Conservation (phyloP, 2,329 filamentous ascomycete species). For the Fusarium brevicatenulatum region DNA sequence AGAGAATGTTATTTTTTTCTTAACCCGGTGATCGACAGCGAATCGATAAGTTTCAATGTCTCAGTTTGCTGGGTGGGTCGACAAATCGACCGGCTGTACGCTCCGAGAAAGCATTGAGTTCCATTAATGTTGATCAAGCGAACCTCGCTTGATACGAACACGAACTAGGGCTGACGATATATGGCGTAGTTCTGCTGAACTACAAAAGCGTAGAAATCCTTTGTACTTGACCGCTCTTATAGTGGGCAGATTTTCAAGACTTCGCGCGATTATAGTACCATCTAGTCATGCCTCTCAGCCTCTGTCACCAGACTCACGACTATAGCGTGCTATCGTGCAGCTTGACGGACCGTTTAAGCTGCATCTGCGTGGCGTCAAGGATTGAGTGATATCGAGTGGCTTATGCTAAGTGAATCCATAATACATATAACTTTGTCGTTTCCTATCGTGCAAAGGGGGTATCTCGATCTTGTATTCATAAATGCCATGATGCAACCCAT, state of each 20-base stretch:
- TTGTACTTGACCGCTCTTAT: conserved; percentile 15
- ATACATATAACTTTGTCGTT: conserved; percentile 5
- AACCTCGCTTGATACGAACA: neutral
- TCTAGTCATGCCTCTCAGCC: neutral
- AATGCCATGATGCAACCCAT: conserved; percentile 15
- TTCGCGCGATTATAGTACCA: conserved; percentile 5
- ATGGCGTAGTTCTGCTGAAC: neutral
- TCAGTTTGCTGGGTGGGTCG: conserved; percentile 3
- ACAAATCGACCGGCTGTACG: neutral
- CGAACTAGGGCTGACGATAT: neutral
- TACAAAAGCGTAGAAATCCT: neutral
- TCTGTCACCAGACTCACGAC: conserved; percentile 2
- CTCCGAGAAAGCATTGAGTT: neutral
- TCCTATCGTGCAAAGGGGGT: conserved; percentile 25
- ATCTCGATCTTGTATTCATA: conserved; percentile 36
- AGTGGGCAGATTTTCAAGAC: conserved; percentile 4
- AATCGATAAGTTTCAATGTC: conserved; percentile 3
- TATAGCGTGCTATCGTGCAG: neutral
- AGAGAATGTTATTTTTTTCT: conserved; percentile 21
- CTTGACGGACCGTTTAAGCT: conserved; percentile 1
- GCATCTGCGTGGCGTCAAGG: conserved; percentile 11
- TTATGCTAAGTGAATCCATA: neutral
- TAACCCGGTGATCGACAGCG: conserved; percentile 6
- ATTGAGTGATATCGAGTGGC: neutral
- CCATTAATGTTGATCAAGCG: neutral